A percentile compares a stretch with the other conserved stretches of the same genome.
phyloP scores from a whole-genome alignment of 495 filamentous ascomycete genomes.

The Penicillium riverlandense region DNA sequence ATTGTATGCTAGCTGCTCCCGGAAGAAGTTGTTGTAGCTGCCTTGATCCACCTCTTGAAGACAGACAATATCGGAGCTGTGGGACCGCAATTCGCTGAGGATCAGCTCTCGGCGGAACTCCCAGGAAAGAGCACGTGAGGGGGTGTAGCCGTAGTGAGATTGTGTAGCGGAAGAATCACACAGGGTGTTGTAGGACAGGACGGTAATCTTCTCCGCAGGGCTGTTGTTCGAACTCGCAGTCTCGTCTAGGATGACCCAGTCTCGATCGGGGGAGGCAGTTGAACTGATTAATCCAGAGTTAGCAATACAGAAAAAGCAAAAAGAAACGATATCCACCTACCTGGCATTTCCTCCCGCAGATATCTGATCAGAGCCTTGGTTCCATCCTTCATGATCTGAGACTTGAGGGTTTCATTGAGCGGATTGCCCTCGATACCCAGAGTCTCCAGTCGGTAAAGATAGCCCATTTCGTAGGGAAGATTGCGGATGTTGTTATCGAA shows the following conservation, averaged over 20 bases:
- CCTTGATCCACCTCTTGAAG: constrained; percentile 89
- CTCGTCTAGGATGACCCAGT: constrained; percentile 63
- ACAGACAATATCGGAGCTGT: constrained; percentile 81
- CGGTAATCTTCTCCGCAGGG: constrained; percentile 57
- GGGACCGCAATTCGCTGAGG: constrained; percentile 68
- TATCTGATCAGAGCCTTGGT: constrained; percentile 77
- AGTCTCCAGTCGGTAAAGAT: constrained; percentile 76
- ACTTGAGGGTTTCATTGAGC: constrained; percentile 61
- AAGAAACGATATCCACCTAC: constrained; percentile 42
- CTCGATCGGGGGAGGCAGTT: constrained; percentile 61
- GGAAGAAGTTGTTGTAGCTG: constrained; percentile 83
- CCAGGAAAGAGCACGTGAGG: constrained; percentile 72
- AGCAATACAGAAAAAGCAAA: constrained; percentile 6
- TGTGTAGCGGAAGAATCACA: constrained; percentile 86
- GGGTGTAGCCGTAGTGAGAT: constrained; percentile 80
- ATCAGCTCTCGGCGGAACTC: constrained; percentile 77
- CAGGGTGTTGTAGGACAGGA: constrained; percentile 88
- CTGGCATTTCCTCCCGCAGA: constrained; percentile 73
- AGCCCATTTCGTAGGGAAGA: constrained; percentile 81
- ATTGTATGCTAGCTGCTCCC: constrained; percentile 67
- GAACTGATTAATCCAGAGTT: constrained; percentile 14
- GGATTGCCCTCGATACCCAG: constrained; percentile 92
- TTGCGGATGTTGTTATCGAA: constrained; percentile 84
- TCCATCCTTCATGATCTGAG: constrained; percentile 74
- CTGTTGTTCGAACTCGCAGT: constrained; percentile 29